Evolutionary conservation across 352 stramenopile genomes (phyloP), one percentile per base, ranked within the genome.

Genomic region (Phytopythium helicoides): DNA sequence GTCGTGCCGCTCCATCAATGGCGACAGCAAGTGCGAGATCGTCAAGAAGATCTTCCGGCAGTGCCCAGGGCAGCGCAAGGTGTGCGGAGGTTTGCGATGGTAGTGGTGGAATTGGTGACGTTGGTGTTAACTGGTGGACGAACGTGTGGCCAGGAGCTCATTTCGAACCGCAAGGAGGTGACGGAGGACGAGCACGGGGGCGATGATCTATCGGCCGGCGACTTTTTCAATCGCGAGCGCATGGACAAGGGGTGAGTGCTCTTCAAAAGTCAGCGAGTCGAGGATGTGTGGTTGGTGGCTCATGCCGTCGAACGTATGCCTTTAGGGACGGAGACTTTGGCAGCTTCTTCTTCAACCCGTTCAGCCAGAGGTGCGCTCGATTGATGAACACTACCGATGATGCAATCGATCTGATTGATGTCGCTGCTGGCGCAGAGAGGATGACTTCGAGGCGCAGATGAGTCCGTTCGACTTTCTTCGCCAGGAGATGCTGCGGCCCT

Each of bases 11-110:
- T 87, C 76, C 14, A 83, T 90, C 21, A 91, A 94, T 47, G 81
- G 84, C 39, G 84, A 94, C 47, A 91, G 74, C 68, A 92, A 89
- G 64, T 94, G 84, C 54, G 81, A 94, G 53, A 86, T 84, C 53
- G 60, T 91, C 37, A 89, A 88, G 48, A 92, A 92, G 59, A 94
- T 94, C 58, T 94, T 90, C 52, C 79, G 84, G 19, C 78, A 90
- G 42, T 94, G 84, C 45, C 81, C 81, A 7, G 81, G 81, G 26
- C 62, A 84, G 23, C 64, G 60, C 19, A 90, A 89, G 52, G 72
- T 80, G 33, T 19, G 37, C 35, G 5, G 14, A n/a, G 15, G 25
- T 39, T 11, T 28, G 7, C 10, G 14, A 12, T 31, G 11, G 25
- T 36, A 26, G 1, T 26, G 6, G 10, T 33, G n/a, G 36, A 34